Percentiles rank a stretch among this genome's conserved stretches.
These are phyloP conservation scores for Thielaviopsis euricoi DNA, from an alignment of 2,329 filamentous ascomycete species.

Conservation along the genomic window DNA sequence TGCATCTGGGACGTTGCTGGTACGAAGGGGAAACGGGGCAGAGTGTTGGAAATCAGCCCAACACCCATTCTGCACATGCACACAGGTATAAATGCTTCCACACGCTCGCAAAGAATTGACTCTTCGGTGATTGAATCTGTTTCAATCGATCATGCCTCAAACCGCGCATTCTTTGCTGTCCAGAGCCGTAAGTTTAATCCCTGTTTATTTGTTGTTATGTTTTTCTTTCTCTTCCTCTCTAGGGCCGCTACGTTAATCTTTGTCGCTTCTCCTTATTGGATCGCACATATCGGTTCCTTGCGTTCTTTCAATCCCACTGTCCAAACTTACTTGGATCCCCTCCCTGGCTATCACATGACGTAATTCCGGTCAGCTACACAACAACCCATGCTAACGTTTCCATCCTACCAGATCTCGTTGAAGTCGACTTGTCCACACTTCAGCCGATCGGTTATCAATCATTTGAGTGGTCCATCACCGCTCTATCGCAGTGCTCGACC, in stretches of 20 bases:
- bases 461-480: conserved; percentile 71
- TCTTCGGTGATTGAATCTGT: conserved; percentile 66
- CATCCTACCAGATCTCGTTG: conserved; percentile 40
- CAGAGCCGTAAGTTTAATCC: conserved; percentile 41
- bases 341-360: neutral
- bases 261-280: too few relatives aligned
- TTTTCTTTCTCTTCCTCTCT: too few relatives aligned
- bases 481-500: conserved; percentile 53
- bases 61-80: conserved; percentile 39
- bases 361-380: neutral
- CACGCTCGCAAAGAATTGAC: conserved; percentile 26
- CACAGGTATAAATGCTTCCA: neutral
- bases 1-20: conserved; percentile 66
- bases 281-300: neutral
- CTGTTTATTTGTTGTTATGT: neutral
- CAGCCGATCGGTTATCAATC: conserved; percentile 49
- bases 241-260: too few relatives aligned
- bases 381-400: conserved; percentile 1
- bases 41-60: conserved; percentile 47
- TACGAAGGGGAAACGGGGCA: conserved; percentile 36
- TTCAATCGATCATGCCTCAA: conserved; percentile 51
- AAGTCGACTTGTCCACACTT: conserved; percentile 65
- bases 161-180: conserved; percentile 65
- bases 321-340: neutral
- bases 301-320: neutral